phyloP scores from a whole-genome alignment of 352 stramenopile species.

The Globisporangium echinulatum region DNA sequence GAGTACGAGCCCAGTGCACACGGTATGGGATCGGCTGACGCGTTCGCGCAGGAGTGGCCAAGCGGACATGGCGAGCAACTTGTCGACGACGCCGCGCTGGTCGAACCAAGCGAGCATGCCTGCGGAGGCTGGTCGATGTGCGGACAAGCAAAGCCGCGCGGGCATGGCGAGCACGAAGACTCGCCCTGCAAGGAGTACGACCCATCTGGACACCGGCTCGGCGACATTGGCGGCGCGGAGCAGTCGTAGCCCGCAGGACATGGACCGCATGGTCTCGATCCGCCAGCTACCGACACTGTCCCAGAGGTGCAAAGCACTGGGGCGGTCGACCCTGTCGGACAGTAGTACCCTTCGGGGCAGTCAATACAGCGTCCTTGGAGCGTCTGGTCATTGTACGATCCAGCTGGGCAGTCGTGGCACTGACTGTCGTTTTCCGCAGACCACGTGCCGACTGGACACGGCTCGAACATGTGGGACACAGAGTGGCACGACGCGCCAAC shows the following conservation, averaged over 20 bases:
- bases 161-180: conserved; percentile 24
- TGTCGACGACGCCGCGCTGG: conserved; percentile 13
- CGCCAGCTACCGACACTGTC: conserved; percentile 22
- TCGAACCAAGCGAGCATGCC: conserved; percentile 11
- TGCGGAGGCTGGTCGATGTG: conserved; percentile 5
- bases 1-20: conserved; percentile 2
- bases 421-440: conserved; percentile 20
- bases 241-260: conserved; percentile 58
- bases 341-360: conserved; percentile 50
- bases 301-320: conserved; percentile 27
- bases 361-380: conserved; percentile 24
- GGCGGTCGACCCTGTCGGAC: conserved; percentile 18
- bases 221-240: neutral
- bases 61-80: conserved; percentile 29
- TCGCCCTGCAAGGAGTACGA: conserved; percentile 14
- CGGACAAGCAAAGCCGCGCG: conserved; percentile 24
- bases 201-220: conserved; percentile 13
- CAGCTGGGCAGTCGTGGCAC: conserved; percentile 44
- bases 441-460: conserved; percentile 54
- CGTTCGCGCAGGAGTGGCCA: conserved; percentile 41
- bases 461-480: conserved; percentile 8
- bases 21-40: neutral
- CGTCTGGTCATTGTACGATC: conserved; percentile 25
- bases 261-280: conserved; percentile 21
- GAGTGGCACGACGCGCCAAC: conserved; percentile 25